These are phyloP conservation scores for Cyberlindnera meyerae DNA, from an alignment of 805 yeast species.

Conservation along the genomic window DNA sequence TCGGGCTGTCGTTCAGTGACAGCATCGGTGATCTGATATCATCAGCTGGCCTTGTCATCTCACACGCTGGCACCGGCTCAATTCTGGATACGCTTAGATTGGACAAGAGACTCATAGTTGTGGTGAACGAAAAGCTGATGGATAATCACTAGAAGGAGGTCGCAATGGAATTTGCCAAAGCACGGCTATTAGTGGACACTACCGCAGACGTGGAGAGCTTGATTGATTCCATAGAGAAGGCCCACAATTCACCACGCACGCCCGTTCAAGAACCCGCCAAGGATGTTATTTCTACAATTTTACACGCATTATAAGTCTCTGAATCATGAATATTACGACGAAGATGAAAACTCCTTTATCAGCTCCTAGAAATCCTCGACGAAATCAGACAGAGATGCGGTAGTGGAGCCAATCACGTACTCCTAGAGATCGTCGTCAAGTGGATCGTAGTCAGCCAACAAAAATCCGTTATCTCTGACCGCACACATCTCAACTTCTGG, in stretches of 20 bases:
- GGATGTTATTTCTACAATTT: too few species aligned
- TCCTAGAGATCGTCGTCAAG: conserved; percentile 8
- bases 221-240: conserved; percentile 15
- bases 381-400: conserved; percentile 5
- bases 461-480: conserved; percentile 9
- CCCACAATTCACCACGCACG: too few species aligned
- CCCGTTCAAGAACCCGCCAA: too few species aligned
- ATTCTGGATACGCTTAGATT: conserved; percentile 69
- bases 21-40: conserved; percentile 38
- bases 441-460: conserved; percentile 19
- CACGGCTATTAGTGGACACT: conserved; percentile 29
- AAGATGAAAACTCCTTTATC: conserved; percentile 11
- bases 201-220: conserved; percentile 11
- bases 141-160: conserved; percentile 83
- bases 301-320: background rate
- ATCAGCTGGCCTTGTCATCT: conserved; percentile 56
- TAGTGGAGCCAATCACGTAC: background rate
- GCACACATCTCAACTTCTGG: conserved; percentile 1
- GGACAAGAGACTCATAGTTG: conserved; percentile 56
- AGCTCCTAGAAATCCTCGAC: conserved; percentile 19
- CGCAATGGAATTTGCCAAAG: conserved; percentile 47
- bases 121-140: conserved; percentile 69
- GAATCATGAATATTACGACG: too few species aligned
- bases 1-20: conserved; percentile 44
- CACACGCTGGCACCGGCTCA: conserved; percentile 94